Evolutionary conservation across 345 rosid species (phyloP).

Genomic region (Citrus inodora): DNA sequence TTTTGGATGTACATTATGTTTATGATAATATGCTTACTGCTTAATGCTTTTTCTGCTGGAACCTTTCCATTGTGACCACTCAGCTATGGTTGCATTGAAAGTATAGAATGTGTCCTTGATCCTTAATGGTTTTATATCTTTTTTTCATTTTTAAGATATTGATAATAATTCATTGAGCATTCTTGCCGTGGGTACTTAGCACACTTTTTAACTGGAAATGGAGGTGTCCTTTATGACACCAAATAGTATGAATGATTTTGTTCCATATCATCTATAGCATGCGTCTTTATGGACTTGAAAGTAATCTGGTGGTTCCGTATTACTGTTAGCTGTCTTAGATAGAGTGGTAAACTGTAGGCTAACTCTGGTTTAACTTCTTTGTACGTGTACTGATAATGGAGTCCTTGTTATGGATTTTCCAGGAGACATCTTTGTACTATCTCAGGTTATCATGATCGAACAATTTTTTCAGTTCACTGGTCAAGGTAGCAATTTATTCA

Average conservation of each 20-base stretch:
- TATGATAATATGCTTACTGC: neutral
- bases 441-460: conserved; percentile 92
- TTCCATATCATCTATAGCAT: neutral
- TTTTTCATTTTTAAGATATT: neutral
- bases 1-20: too few species aligned
- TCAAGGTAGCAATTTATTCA: conserved; percentile 59
- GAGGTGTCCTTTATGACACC: neutral
- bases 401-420: conserved; percentile 26
- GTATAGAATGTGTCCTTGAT: neutral
- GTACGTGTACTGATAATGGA: neutral
- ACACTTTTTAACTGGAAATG: neutral
- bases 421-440: conserved; percentile 83
- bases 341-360: neutral
- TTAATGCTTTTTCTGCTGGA: neutral
- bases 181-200: neutral
- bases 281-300: neutral
- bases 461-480: conserved; percentile 91
- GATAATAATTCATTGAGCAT: neutral
- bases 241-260: neutral
- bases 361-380: neutral
- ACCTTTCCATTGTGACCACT: neutral
- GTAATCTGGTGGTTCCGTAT: neutral
- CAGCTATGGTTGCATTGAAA: neutral
- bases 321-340: neutral
- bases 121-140: neutral